Conservation (phyloP, 2,329 filamentous ascomycete species). For the Tolypocladium endophyticum region DNA sequence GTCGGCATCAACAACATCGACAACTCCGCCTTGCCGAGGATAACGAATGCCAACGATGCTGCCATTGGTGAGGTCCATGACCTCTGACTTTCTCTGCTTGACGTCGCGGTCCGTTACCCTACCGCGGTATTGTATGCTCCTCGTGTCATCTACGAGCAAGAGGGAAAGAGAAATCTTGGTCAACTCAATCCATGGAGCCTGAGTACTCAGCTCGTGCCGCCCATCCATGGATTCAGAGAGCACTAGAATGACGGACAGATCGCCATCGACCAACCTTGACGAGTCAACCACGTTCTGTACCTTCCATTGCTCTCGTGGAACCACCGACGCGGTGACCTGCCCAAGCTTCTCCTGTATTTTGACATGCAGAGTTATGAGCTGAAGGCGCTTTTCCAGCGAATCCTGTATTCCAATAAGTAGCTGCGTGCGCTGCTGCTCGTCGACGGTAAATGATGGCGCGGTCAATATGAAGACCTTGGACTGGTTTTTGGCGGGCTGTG, state of each 20-base stretch:
- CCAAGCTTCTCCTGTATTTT: slow-evolving; percentile 29
- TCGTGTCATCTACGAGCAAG: slow-evolving; percentile 48
- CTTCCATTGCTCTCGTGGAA: slow-evolving; percentile 39
- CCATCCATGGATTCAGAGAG: slow-evolving; percentile 56
- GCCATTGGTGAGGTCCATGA: slow-evolving; percentile 34
- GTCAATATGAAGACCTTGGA: slow-evolving; percentile 58
- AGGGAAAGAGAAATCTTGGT: slow-evolving; percentile 55
- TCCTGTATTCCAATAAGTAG: slow-evolving; percentile 63
- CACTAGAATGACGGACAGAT: slow-evolving; percentile 57
- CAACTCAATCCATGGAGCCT: slow-evolving; percentile 65
- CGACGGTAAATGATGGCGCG: slow-evolving; percentile 43
- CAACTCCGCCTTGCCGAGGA: slow-evolving; percentile 44
- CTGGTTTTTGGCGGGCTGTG: slow-evolving; percentile 40
- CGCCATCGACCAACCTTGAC: slow-evolving; percentile 58
- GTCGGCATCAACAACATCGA: slow-evolving; percentile 57
- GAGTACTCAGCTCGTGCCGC: slow-evolving; percentile 56
- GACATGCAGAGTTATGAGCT: slow-evolving; percentile 53
- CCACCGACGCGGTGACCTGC: slow-evolving; percentile 14
- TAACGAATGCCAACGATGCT: slow-evolving; percentile 47
- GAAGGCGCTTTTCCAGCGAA: slow-evolving; percentile 53
- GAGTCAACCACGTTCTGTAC: slow-evolving; percentile 62
- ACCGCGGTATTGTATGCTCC: slow-evolving; percentile 46
- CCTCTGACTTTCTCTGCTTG: slow-evolving; percentile 30
- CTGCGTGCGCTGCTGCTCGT: slow-evolving; percentile 42
- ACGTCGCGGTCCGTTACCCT: slow-evolving; percentile 42